These are phyloP conservation scores for Fusarium sp. DNA, from an alignment of 2,329 filamentous ascomycete genomes.

Conservation along the genomic window DNA sequence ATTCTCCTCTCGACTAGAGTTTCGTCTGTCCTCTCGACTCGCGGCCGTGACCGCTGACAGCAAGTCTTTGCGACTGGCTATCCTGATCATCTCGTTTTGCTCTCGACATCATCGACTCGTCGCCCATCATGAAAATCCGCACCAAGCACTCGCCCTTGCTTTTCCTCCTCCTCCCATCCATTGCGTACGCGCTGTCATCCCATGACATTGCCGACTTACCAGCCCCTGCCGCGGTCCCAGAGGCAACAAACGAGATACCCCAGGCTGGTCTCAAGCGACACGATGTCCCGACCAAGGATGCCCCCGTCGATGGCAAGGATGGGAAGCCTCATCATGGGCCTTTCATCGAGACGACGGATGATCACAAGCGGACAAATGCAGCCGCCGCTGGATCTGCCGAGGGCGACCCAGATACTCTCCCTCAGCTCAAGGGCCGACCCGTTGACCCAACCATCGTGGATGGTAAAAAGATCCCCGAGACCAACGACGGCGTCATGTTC, in stretches of 20 bases:
- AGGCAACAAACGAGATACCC: constrained; percentile 40
- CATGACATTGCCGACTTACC: constrained; percentile 39
- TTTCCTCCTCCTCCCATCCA: constrained; percentile 65
- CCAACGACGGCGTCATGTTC: constrained; percentile 88
- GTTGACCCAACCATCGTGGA: constrained; percentile 62
- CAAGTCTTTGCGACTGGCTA: constrained; percentile 15
- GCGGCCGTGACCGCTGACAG: constrained; percentile 25
- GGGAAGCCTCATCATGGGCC: constrained; percentile 93
- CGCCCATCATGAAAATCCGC: constrained; percentile 65
- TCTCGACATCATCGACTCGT: constrained; percentile 7
- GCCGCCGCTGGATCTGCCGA: constrained; percentile 26
- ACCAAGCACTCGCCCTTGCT: constrained; percentile 62
- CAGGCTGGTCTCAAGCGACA: constrained; percentile 48
- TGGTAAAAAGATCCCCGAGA: constrained; percentile 67
- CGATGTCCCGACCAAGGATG: constrained; percentile 69
- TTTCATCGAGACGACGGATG: constrained; percentile 66
- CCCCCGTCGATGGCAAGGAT: constrained; percentile 90
- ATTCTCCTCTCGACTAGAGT: neutral
- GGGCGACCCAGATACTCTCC: constrained; percentile 51
- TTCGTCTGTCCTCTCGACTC: constrained; percentile 3
- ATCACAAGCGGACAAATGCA: constrained; percentile 41
- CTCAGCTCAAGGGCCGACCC: constrained; percentile 59
- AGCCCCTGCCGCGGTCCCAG: constrained; percentile 40
- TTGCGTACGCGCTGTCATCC: constrained; percentile 57
- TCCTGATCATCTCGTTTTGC: constrained; percentile 3